Percentiles rank a stretch among this genome's conserved stretches.
Conservation (phyloP, 1,284 basidiomycete genomes). For the Austropuccinia psidii region DNA sequence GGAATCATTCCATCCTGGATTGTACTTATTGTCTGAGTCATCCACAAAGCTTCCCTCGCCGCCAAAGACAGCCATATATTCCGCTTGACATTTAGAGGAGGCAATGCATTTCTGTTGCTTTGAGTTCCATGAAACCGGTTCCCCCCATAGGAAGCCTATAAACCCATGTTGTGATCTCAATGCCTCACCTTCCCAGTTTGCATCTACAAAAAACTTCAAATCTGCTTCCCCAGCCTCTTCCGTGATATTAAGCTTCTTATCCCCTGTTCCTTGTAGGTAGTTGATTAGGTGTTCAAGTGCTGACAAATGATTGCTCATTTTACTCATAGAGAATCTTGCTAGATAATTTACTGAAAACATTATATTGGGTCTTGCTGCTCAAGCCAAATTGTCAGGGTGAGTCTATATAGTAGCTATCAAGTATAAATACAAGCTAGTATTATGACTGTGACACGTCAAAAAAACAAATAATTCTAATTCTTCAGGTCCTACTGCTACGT, state of each 20-base stretch:
- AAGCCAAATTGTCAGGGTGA: background rate
- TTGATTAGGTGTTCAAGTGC: background rate
- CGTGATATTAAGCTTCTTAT: background rate
- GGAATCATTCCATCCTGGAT: background rate
- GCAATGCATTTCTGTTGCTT: background rate
- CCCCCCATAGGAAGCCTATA: background rate
- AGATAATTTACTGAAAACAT: background rate
- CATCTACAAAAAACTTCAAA: background rate
- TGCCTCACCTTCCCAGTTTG: background rate
- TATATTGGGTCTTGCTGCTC: background rate
- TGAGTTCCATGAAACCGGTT: background rate
- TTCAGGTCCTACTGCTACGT: no score
- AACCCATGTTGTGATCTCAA: background rate
- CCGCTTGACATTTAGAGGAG: background rate
- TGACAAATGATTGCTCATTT: background rate
- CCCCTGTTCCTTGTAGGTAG: background rate
- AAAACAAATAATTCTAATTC: no score
- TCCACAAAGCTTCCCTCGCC: background rate
- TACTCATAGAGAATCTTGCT: background rate
- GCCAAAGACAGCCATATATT: background rate
- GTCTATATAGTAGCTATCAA: no score
- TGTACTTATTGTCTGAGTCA: background rate
- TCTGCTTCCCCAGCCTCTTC: background rate
- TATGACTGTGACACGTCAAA: no score
- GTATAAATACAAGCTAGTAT: no score